A percentile compares a stretch with the other conserved stretches of the same genome.
Evolutionary conservation across 305 asterid species (phyloP).

Genomic region (Fraxinus velutina): DNA sequence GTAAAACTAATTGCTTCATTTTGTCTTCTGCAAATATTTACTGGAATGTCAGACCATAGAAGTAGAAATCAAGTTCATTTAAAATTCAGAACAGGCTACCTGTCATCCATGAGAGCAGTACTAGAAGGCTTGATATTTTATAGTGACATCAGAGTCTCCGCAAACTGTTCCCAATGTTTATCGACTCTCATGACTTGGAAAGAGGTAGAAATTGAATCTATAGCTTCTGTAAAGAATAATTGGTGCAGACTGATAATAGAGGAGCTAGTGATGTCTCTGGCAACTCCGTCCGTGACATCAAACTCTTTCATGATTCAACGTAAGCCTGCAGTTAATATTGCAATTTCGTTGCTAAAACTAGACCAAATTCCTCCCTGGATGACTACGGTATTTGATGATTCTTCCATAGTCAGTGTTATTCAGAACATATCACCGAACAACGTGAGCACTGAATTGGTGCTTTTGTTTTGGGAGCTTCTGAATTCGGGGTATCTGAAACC

Average conservation of each 20-base stretch:
- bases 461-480: constrained; percentile 65
- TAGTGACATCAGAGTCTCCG: constrained; percentile 54
- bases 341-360: constrained; percentile 58
- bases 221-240: constrained; percentile 26
- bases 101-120: constrained; percentile 51
- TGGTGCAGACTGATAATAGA: constrained; percentile 88
- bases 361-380: constrained; percentile 55
- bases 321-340: constrained; percentile 65
- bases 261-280: constrained; percentile 73
- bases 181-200: constrained; percentile 58
- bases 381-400: constrained; percentile 53
- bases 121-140: constrained; percentile 71
- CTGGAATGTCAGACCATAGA: constrained; percentile 39
- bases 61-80: constrained; percentile 33
- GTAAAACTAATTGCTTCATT: constrained; percentile 65
- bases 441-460: constrained; percentile 57
- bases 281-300: constrained; percentile 56
- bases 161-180: constrained; percentile 66
- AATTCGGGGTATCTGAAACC: constrained; percentile 54
- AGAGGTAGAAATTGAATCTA: constrained; percentile 36
- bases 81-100: constrained; percentile 44
- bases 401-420: constrained; percentile 48
- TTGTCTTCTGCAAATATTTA: constrained; percentile 68
- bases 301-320: constrained; percentile 47
- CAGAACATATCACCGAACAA: constrained; percentile 51